A percentile compares a stretch with the other conserved stretches of the same genome.
phyloP scores from a whole-genome alignment of 108 stramenopile species.

The Pelagomonas calceolata region DNA sequence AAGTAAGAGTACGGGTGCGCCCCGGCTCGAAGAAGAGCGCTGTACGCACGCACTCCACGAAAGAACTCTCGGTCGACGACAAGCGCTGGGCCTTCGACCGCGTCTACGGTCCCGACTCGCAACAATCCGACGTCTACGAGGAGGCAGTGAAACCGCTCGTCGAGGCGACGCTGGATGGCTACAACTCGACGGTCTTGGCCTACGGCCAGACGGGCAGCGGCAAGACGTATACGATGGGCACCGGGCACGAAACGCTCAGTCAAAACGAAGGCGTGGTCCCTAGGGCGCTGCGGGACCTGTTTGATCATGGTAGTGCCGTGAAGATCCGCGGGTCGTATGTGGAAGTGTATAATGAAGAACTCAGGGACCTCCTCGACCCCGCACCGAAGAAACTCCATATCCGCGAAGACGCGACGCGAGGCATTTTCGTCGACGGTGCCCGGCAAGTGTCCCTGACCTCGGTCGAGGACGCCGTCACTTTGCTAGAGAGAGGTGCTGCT shows the following conservation, averaged over 20 bases:
- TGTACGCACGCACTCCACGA: too few relatives aligned
- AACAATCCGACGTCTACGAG: constrained; percentile 1
- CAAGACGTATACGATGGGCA: constrained; percentile 22
- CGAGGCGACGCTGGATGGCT: constrained; percentile 8
- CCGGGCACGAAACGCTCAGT: neutral
- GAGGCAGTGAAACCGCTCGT: constrained; percentile 4
- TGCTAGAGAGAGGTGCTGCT: constrained; percentile 48
- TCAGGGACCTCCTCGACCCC: constrained; percentile 9
- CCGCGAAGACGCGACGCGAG: neutral
- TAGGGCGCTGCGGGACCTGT: constrained; percentile 12
- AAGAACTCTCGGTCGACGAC: too few relatives aligned
- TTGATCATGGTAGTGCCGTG: neutral
- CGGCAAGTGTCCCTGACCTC: constrained; percentile 26
- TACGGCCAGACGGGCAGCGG: constrained; percentile 24
- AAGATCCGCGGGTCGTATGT: constrained; percentile 3
- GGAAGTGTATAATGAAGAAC: constrained; percentile 16
- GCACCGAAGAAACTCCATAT: neutral
- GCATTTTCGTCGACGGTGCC: neutral
- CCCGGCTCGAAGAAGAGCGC: too few relatives aligned
- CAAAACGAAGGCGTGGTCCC: constrained; percentile 1
- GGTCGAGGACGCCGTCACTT: constrained; percentile 37
- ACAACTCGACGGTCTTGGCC: constrained; percentile 8
- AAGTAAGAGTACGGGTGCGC: too few relatives aligned
- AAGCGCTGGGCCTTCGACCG: constrained; percentile 14
- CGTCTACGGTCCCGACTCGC: constrained; percentile 10